Conservation (phyloP, 2,329 filamentous ascomycete genomes). For the Fusarium udum region DNA sequence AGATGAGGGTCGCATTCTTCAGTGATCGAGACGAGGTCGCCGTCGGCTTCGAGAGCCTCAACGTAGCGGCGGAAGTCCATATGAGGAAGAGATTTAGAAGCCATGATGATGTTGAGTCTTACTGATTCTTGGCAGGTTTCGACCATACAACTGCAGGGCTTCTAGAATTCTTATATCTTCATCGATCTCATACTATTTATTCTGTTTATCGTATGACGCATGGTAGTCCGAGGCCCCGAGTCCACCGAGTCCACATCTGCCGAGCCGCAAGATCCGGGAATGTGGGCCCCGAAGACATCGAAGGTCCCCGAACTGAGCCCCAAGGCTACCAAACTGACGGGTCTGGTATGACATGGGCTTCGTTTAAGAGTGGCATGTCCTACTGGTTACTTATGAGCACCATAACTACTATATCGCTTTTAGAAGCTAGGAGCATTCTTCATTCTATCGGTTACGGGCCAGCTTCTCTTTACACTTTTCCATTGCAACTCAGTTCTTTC, state of each 20-base stretch:
- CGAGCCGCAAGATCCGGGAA: not conserved
- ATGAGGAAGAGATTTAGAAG: slow-evolving; percentile 29
- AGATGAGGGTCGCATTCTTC: slow-evolving; percentile 55
- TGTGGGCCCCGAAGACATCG: not conserved
- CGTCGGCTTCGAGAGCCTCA: slow-evolving; percentile 43
- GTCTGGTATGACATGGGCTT: not conserved
- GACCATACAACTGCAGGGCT: not conserved
- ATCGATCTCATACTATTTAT: not conserved
- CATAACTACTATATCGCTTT: not conserved
- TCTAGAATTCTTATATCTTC: not conserved
- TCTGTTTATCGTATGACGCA: not conserved
- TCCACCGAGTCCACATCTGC: slow-evolving; percentile 1
- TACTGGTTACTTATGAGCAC: not conserved
- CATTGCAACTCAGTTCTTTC: not conserved
- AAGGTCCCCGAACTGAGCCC: not conserved
- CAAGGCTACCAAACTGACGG: not conserved
- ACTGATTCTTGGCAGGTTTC: not conserved
- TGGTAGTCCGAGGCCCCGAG: slow-evolving; percentile 5
- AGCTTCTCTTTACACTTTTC: not conserved
- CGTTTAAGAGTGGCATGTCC: not conserved
- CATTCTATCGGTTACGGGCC: not conserved
- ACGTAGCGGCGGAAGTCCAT: slow-evolving; percentile 38
- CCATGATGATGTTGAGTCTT: slow-evolving; percentile 3
- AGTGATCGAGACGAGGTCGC: slow-evolving; percentile 57
- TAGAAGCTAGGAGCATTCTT: not conserved